Conservation (phyloP, 345 rosid species). For the Hevea brasiliensis region DNA sequence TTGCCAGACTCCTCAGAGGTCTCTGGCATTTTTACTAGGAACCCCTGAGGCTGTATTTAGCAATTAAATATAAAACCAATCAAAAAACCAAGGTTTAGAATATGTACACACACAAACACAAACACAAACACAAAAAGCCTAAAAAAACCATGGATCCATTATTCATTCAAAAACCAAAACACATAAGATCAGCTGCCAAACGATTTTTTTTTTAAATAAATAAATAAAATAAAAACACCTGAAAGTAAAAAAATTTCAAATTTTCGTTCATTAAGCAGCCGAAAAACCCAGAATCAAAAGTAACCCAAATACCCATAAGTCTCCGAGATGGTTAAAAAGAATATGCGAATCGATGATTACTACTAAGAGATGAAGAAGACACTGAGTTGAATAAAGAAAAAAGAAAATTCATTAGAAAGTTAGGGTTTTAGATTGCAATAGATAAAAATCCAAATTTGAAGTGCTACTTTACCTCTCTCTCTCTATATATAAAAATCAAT, state of each 20-base stretch:
- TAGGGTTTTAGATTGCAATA: neutral
- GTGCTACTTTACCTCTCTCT: neutral
- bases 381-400: neutral
- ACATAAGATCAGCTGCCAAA: neutral
- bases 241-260: no score
- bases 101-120: neutral
- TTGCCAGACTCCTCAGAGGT: constrained; percentile 4
- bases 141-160: neutral
- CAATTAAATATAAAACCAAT: neutral
- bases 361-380: neutral
- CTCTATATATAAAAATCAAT: no score
- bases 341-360: neutral
- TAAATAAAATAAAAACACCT: no score
- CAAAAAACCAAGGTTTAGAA: neutral
- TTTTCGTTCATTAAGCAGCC: neutral
- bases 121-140: no score
- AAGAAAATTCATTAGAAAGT: no score
- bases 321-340: neutral
- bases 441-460: neutral
- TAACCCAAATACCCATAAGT: neutral
- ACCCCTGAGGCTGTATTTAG: neutral
- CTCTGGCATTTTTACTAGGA: constrained; percentile 5
- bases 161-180: neutral
- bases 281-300: neutral
- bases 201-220: no score